phyloP scores from a whole-genome alignment of 345 rosid genomes.

The Psidium friedrichsthalianum region DNA sequence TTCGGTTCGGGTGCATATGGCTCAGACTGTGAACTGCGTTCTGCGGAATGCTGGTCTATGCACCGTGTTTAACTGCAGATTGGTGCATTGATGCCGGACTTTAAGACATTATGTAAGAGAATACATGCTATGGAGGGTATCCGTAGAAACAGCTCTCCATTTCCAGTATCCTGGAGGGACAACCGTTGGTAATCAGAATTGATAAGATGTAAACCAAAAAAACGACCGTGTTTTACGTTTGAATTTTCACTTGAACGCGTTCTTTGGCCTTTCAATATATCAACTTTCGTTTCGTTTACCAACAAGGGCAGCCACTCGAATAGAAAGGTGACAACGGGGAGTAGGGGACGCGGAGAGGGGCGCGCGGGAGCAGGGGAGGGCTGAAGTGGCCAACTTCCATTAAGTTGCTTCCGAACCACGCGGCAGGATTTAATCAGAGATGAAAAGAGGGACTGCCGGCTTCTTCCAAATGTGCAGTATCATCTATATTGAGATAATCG shows the following conservation, averaged over 20 bases:
- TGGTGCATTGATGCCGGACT: too few species aligned
- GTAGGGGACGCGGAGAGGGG: too few species aligned
- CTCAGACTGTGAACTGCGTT: not conserved
- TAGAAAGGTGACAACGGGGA: too few species aligned
- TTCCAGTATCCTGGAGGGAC: not conserved
- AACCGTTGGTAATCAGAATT: not conserved
- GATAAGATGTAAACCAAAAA: not conserved
- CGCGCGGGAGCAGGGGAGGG: too few species aligned
- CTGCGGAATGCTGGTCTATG: not conserved
- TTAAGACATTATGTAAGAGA: too few species aligned
- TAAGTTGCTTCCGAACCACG: not conserved
- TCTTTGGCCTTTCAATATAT: too few species aligned
- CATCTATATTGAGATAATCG: not conserved
- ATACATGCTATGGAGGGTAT: too few species aligned
- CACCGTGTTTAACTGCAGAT: not conserved
- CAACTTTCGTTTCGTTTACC: not conserved
- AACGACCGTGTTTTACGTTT: not conserved
- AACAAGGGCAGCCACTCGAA: not conserved
- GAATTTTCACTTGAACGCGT: not conserved
- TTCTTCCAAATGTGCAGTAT: not conserved
- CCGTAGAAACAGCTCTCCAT: not conserved
- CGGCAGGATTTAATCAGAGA: not conserved
- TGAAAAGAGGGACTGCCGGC: not conserved
- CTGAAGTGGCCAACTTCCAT: not conserved
- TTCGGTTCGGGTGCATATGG: not conserved